These are phyloP conservation scores for Aquilaria yunnanensis DNA, from an alignment of 345 rosid genomes.

Conservation along the genomic window DNA sequence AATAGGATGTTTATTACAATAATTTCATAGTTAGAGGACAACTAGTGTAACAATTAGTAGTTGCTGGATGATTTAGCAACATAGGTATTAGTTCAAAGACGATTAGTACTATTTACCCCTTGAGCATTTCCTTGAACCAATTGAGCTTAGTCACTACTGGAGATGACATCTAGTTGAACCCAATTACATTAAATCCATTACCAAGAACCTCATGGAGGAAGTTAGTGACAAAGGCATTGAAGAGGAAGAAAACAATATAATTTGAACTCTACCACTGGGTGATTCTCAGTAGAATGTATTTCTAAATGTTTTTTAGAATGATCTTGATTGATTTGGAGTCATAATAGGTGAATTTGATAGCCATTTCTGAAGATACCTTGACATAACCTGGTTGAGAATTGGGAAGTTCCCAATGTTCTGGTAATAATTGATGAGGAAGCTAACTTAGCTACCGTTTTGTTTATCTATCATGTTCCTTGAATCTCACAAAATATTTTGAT, in stretches of 20 bases:
- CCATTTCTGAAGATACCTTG: conserved; percentile 24
- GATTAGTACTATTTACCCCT: neutral
- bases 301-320: conserved; percentile 26
- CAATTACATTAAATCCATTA: conserved; percentile 33
- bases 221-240: conserved; percentile 22
- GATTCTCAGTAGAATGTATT: conserved; percentile 33
- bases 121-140: conserved; percentile 35
- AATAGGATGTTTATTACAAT: too few species aligned
- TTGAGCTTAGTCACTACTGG: conserved; percentile 50
- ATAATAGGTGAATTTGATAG: conserved; percentile 28
- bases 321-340: conserved; percentile 24
- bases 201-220: conserved; percentile 32
- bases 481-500: too few species aligned
- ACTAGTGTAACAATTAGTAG: too few species aligned
- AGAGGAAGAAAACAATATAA: conserved; percentile 33
- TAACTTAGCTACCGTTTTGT: too few species aligned
- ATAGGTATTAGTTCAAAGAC: too few species aligned
- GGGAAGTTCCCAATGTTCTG: conserved; percentile 30
- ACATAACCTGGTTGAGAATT: conserved; percentile 29
- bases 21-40: too few species aligned
- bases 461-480: too few species aligned
- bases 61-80: too few species aligned
- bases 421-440: conserved; percentile 36
- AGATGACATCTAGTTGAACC: conserved; percentile 42
- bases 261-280: conserved; percentile 45